Evolutionary conservation across 179 eudicot genomes (phyloP).

Genomic region (Patellifolia procumbens): DNA sequence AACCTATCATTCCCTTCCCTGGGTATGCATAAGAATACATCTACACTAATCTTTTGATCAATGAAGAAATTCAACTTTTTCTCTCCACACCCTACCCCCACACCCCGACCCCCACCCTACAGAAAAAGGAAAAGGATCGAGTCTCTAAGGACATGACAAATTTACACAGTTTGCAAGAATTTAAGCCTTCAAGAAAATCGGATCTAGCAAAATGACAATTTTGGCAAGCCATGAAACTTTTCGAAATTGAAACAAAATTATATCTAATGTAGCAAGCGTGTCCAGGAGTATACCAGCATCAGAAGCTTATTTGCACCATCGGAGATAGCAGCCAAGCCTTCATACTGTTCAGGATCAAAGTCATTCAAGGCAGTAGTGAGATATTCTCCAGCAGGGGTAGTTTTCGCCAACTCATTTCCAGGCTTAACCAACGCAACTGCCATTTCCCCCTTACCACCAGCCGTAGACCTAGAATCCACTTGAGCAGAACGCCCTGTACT

Average conservation of each 20-base stretch:
- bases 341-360: slow-evolving; percentile 92
- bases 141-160: not conserved
- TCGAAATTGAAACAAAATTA: not conserved
- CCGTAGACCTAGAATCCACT: slow-evolving; percentile 44
- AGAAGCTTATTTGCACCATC: slow-evolving; percentile 99
- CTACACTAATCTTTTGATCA: not conserved
- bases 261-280: not conserved
- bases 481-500: slow-evolving; percentile 48
- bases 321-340: slow-evolving; percentile 90
- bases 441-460: slow-evolving; percentile 59
- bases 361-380: slow-evolving; percentile 91
- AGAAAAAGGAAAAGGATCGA: not conserved
- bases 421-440: slow-evolving; percentile 79
- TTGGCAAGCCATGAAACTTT: slow-evolving; percentile 6
- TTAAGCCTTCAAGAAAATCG: not conserved
- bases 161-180: not conserved
- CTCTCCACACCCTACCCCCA: no score
- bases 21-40: not conserved
- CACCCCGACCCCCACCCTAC: not conserved
- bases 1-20: not conserved
- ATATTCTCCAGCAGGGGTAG: slow-evolving; percentile 98
- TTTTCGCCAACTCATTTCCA: slow-evolving; percentile 66
- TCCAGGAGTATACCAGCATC: slow-evolving; percentile 70
- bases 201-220: not conserved
- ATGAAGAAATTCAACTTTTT: no score